These are phyloP conservation scores for Henckelia pumila DNA, from an alignment of 257 asterid genomes.

Conservation along the genomic window DNA sequence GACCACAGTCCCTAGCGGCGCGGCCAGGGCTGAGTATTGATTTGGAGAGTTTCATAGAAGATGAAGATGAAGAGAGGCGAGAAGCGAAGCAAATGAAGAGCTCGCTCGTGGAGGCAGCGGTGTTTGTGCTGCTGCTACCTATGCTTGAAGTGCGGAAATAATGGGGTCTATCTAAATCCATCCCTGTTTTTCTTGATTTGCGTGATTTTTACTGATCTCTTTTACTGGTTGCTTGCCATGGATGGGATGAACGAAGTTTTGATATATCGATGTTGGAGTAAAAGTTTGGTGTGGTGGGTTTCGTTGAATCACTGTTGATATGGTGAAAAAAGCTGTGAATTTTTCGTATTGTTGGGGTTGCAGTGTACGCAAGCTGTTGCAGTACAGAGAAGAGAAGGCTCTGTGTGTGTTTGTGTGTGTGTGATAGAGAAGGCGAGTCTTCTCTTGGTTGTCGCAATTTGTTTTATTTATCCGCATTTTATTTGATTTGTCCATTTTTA, in stretches of 20 bases:
- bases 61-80: slow-evolving; percentile 44
- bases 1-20: slow-evolving; percentile 54
- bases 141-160: slow-evolving; percentile 42
- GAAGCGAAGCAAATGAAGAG: slow-evolving; percentile 70
- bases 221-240: slow-evolving; percentile 19
- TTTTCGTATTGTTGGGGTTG: slow-evolving; percentile 19
- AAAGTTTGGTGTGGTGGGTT: neutral
- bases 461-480: neutral
- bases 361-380: slow-evolving; percentile 6
- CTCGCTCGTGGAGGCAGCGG: slow-evolving; percentile 37
- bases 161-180: slow-evolving; percentile 65
- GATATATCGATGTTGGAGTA: slow-evolving; percentile 21
- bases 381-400: neutral
- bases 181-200: slow-evolving; percentile 13
- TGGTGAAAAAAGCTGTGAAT: slow-evolving; percentile 16
- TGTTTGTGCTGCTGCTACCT: slow-evolving; percentile 18
- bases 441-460: neutral
- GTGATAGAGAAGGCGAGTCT: neutral
- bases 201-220: slow-evolving; percentile 26
- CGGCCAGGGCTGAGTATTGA: slow-evolving; percentile 51
- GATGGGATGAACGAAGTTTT: slow-evolving; percentile 10
- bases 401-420: neutral
- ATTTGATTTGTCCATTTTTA: too few relatives aligned
- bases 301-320: slow-evolving; percentile 9
- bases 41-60: slow-evolving; percentile 55